Conservation (phyloP, 139 green algal species). For the Coelastrella sp. region DNA sequence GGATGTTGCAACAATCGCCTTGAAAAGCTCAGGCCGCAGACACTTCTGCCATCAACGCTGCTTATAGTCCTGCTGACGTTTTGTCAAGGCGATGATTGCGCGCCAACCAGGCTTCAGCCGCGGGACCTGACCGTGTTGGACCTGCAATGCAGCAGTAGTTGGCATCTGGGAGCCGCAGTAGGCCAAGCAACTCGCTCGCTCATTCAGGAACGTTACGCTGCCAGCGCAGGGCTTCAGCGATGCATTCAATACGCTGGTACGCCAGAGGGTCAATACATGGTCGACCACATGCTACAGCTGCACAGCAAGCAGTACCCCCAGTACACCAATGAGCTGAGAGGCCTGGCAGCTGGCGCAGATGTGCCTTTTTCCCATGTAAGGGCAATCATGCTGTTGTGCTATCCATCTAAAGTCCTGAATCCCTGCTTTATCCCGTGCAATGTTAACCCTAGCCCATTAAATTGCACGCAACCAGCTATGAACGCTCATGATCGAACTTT, state of each 20-base stretch:
- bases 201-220: not conserved
- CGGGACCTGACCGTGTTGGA: not conserved
- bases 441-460: too few relatives aligned
- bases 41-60: not conserved
- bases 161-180: not conserved
- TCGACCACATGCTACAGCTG: not conserved
- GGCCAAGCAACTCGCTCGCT: not conserved
- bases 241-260: not conserved
- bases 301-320: not conserved
- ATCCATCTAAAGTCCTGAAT: too few relatives aligned
- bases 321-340: not conserved
- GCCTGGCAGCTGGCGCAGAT: conserved; percentile 26
- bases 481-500: too few relatives aligned
- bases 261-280: not conserved
- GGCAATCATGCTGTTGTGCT: not conserved
- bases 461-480: too few relatives aligned
- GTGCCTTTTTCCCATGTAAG: conserved; percentile 35
- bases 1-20: too few relatives aligned
- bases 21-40: too few relatives aligned
- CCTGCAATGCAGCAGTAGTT: conserved; percentile 16
- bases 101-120: not conserved
- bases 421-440: too few relatives aligned
- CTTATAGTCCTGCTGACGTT: not conserved
- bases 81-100: not conserved
- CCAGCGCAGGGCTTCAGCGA: not conserved